Conservation (phyloP, 1,284 basidiomycete species). For the Waitea zeae region DNA sequence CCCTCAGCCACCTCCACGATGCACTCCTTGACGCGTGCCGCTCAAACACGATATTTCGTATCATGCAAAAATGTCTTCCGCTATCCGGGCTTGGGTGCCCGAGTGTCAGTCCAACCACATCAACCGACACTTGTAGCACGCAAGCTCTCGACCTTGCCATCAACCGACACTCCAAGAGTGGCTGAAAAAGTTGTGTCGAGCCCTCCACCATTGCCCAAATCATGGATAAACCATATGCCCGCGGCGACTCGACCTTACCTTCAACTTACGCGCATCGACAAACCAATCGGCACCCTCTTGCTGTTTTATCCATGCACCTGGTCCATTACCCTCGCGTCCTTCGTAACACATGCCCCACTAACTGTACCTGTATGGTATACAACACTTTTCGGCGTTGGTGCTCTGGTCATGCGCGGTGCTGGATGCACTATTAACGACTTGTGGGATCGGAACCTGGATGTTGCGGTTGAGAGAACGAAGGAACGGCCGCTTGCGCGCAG, state of each 20-base stretch:
- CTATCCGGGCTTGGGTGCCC: no score
- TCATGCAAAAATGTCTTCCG: no score
- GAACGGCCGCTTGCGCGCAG: slow-evolving; percentile 65
- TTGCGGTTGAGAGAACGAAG: slow-evolving; percentile 64
- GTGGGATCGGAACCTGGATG: slow-evolving; percentile 92
- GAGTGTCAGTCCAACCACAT: no score
- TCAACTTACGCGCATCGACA: slow-evolving; percentile 79
- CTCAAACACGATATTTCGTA: no score
- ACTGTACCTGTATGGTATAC: slow-evolving; percentile 61
- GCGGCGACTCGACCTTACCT: slow-evolving; percentile 57
- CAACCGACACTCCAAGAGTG: neutral
- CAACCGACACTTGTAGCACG: no score
- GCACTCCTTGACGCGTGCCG: no score
- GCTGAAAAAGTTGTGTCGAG: no score
- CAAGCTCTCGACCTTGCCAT: no score
- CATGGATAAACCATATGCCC: slow-evolving; percentile 60
- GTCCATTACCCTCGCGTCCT: slow-evolving; percentile 91
- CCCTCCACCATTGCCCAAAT: slow-evolving; percentile 11
- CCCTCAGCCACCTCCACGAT: no score
- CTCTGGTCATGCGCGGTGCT: slow-evolving; percentile 92
- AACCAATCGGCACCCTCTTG: slow-evolving; percentile 86
- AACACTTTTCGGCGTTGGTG: slow-evolving; percentile 77
- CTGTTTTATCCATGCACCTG: slow-evolving; percentile 94
- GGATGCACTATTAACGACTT: slow-evolving; percentile 99
- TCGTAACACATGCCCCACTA: slow-evolving; percentile 48